A percentile compares a stretch with the other conserved stretches of the same genome.
Evolutionary conservation across 306 rosid genomes (phyloP).

Genomic region (Citrullus mucosospermus): DNA sequence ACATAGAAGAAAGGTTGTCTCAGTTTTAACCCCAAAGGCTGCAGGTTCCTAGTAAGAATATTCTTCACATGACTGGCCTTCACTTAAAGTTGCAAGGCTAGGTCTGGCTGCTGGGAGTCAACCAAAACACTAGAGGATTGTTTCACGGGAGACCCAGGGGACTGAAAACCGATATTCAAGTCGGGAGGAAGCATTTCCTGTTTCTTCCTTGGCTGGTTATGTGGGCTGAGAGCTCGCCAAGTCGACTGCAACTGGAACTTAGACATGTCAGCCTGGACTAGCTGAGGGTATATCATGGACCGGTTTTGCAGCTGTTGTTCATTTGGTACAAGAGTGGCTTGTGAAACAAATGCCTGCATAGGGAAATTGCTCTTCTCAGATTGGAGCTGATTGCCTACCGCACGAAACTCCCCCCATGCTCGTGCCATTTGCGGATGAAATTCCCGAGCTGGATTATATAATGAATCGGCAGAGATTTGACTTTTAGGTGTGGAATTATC

Average conservation of each 20-base stretch:
- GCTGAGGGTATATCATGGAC: conserved; percentile 61
- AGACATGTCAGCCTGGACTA: conserved; percentile 57
- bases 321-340: conserved; percentile 29
- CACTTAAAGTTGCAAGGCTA: conserved; percentile 80
- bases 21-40: not conserved
- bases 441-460: conserved; percentile 59
- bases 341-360: conserved; percentile 54
- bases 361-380: conserved; percentile 48
- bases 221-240: conserved; percentile 58
- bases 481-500: conserved; percentile 49
- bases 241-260: conserved; percentile 68
- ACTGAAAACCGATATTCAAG: conserved; percentile 88
- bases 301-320: conserved; percentile 52
- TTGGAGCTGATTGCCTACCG: conserved; percentile 49
- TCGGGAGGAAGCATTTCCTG: conserved; percentile 91
- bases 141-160: conserved; percentile 84
- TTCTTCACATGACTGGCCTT: not conserved
- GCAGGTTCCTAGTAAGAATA: not conserved
- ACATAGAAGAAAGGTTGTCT: not conserved
- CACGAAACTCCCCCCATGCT: conserved; percentile 42
- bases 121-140: conserved; percentile 74
- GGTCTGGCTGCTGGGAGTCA: conserved; percentile 97
- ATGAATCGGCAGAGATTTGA: conserved; percentile 68
- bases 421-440: conserved; percentile 45
- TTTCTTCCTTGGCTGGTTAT: conserved; percentile 55